These are phyloP conservation scores for Fusarium paranaense DNA, from an alignment of 2,329 filamentous ascomycete species.

Conservation along the genomic window DNA sequence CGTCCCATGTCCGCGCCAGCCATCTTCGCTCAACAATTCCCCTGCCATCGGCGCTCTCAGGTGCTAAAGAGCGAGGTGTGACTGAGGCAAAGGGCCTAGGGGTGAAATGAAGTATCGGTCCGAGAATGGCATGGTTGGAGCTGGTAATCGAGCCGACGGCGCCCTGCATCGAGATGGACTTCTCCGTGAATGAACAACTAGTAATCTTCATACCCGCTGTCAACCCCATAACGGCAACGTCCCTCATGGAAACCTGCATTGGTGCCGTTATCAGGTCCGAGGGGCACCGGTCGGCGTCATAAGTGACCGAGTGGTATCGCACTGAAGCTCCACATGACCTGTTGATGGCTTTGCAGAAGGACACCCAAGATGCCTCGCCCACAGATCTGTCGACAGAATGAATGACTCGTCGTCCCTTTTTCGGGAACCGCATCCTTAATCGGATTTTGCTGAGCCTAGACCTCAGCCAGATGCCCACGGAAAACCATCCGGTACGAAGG, in stretches of 20 bases:
- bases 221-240: neutral
- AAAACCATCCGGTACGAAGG: neutral
- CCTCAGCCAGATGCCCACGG: neutral
- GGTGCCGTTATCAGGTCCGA: neutral
- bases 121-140: neutral
- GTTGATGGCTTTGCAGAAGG: neutral
- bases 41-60: neutral
- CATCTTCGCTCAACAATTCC: neutral
- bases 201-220: neutral
- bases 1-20: neutral
- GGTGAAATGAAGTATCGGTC: neutral
- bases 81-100: neutral
- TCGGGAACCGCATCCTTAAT: neutral
- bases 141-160: neutral
- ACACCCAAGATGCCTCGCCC: neutral
- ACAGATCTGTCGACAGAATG: neutral
- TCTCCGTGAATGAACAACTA: neutral
- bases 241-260: neutral
- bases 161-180: neutral
- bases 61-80: neutral
- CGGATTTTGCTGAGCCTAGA: neutral
- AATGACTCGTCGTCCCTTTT: neutral
- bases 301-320: neutral
- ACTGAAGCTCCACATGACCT: neutral
- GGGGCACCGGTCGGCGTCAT: neutral